A percentile compares a stretch with the other conserved stretches of the same genome.
Evolutionary conservation across 1,139 yeast genomes (phyloP).

Genomic region (Geotrichum cucujoidarum): DNA sequence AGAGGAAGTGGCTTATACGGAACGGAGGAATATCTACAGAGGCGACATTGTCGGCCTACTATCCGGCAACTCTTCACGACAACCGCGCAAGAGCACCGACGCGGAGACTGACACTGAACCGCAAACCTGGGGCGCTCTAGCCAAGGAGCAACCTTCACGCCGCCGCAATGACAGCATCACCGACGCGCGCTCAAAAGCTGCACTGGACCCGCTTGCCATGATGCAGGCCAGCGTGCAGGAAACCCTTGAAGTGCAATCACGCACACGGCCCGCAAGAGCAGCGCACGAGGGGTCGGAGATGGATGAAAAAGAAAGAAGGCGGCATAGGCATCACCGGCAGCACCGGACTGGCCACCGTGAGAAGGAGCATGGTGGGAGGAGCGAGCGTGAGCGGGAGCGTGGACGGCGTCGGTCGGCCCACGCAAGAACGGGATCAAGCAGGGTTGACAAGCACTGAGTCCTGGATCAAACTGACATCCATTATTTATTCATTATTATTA

Average conservation of each 20-base stretch:
- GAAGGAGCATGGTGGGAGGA: neutral
- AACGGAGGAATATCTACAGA: neutral
- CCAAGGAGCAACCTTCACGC: too few relatives aligned
- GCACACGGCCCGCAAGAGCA: neutral
- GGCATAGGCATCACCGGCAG: neutral
- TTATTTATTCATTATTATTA: too few relatives aligned
- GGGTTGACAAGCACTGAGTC: too few relatives aligned
- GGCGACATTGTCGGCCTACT: neutral
- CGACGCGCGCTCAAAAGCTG: neutral
- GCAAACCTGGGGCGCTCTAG: too few relatives aligned
- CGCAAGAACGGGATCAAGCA: too few relatives aligned
- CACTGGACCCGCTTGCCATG: conserved; percentile 5
- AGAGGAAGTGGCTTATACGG: neutral
- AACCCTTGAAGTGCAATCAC: neutral
- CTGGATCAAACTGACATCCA: too few relatives aligned
- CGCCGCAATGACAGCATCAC: too few relatives aligned
- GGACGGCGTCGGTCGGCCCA: too few relatives aligned
- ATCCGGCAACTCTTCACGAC: neutral
- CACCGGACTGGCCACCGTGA: neutral
- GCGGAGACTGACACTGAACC: too few relatives aligned
- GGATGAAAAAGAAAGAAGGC: neutral
- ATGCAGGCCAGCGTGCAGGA: neutral
- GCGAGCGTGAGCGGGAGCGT: neutral
- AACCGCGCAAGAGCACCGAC: neutral
- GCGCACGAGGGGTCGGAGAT: neutral